These are phyloP conservation scores for Coemansia sp. DNA, from an alignment of 192 early-diverging fungal species.

Conservation along the genomic window DNA sequence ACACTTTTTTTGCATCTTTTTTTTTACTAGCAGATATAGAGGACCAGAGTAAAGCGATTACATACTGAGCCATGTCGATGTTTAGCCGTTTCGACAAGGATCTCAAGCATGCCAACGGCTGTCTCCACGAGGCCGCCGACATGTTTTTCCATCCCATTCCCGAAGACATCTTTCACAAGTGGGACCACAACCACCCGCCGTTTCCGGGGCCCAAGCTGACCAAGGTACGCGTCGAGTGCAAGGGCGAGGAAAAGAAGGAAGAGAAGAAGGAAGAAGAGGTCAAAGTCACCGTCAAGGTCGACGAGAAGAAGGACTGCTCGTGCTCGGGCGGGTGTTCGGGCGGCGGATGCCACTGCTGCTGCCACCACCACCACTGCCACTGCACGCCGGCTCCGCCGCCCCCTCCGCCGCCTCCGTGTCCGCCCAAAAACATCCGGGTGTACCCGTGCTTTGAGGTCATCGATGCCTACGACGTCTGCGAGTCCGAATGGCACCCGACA, in stretches of 20 bases:
- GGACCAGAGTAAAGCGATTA: not conserved
- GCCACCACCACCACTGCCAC: constrained; percentile 19
- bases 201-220: constrained; percentile 52
- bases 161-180: constrained; percentile 54
- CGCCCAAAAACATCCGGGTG: constrained; percentile 31
- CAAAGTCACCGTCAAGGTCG: constrained; percentile 8
- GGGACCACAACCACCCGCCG: constrained; percentile 50
- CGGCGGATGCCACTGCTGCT: constrained; percentile 15
- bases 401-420: constrained; percentile 26
- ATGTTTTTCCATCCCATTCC: constrained; percentile 54
- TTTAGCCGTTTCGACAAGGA: constrained; percentile 54
- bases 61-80: constrained; percentile 36
- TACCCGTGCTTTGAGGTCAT: constrained; percentile 53
- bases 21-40: constrained; percentile 2
- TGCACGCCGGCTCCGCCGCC: constrained; percentile 22
- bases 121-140: constrained; percentile 52
- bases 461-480: constrained; percentile 30
- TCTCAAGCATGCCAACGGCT: constrained; percentile 49
- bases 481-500: constrained; percentile 42
- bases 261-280: constrained; percentile 28
- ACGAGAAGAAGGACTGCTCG: constrained; percentile 10
- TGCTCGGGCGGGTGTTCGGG: constrained; percentile 9
- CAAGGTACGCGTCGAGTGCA: constrained; percentile 48
- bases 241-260: constrained; percentile 25
- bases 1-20: constrained; percentile 5